Conservation (phyloP, 805 yeast species). For the Candida qinlingensis region DNA sequence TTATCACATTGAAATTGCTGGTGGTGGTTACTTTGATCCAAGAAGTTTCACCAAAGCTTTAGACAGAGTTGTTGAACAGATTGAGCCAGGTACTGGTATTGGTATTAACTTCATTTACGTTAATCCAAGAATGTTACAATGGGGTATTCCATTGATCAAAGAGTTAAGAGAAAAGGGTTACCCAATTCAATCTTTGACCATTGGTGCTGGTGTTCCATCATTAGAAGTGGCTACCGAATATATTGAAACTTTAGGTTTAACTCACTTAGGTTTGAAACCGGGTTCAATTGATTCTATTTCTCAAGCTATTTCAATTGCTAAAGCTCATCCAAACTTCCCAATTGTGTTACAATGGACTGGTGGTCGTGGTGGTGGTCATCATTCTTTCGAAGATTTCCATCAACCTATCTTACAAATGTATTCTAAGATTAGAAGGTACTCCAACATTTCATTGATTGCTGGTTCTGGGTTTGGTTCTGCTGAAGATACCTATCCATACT, state of each 20-base stretch:
- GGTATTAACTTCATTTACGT: slow-evolving; percentile 92
- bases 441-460: slow-evolving; percentile 86
- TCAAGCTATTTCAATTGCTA: slow-evolving; percentile 85
- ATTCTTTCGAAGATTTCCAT: slow-evolving; percentile 98
- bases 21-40: slow-evolving; percentile 95
- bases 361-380: slow-evolving; percentile 99
- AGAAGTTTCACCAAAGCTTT: slow-evolving; percentile 68
- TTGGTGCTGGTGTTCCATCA: slow-evolving; percentile 99
- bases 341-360: slow-evolving; percentile 99
- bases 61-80: slow-evolving; percentile 59
- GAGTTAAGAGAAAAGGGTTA: slow-evolving; percentile 85
- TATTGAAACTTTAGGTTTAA: slow-evolving; percentile 84
- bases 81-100: slow-evolving; percentile 84
- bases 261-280: slow-evolving; percentile 95
- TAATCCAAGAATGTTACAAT: slow-evolving; percentile 94
- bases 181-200: slow-evolving; percentile 93
- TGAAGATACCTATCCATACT: slow-evolving; percentile 94
- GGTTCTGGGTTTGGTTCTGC: slow-evolving; percentile 99
- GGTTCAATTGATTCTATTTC: slow-evolving; percentile 93
- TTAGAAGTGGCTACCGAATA: slow-evolving; percentile 96
- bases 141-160: slow-evolving; percentile 96
- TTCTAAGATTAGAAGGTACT: slow-evolving; percentile 84
- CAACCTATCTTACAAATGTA: slow-evolving; percentile 96
- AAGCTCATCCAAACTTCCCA: slow-evolving; percentile 94
- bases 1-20: slow-evolving; percentile 95